phyloP scores from a whole-genome alignment of 1,139 yeast species.

The Diutina pseudorugosa region DNA sequence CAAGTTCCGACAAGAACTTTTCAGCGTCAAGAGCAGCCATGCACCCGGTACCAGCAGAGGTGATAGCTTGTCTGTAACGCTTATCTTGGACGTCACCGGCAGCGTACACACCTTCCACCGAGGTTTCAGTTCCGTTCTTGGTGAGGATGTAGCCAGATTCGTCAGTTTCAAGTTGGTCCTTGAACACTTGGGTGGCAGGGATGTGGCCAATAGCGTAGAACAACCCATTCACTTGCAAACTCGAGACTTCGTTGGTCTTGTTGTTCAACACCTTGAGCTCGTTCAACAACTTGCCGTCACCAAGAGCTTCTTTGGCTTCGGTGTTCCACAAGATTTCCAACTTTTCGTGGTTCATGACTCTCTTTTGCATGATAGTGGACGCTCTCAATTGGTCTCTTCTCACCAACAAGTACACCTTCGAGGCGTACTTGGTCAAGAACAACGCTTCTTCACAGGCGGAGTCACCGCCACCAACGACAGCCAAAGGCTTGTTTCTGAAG shows the following conservation, averaged over 20 bases:
- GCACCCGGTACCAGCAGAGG: conserved; percentile 98
- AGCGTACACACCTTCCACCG: conserved; percentile 89
- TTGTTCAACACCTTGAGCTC: conserved; percentile 54
- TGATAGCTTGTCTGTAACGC: conserved; percentile 95
- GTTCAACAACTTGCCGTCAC: conserved; percentile 72
- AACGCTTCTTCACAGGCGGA: conserved; percentile 98
- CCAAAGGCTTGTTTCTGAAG: conserved; percentile 93
- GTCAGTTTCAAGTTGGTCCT: conserved; percentile 71
- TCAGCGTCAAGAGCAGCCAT: conserved; percentile 85
- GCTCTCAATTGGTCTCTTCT: conserved; percentile 94
- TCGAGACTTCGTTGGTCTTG: conserved; percentile 55
- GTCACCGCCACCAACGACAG: conserved; percentile 97
- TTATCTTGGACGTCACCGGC: conserved; percentile 99
- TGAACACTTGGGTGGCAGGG: conserved; percentile 83
- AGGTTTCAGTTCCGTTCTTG: conserved; percentile 76
- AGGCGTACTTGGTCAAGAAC: conserved; percentile 91
- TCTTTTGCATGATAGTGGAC: conserved; percentile 90
- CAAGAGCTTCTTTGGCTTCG: conserved; percentile 78
- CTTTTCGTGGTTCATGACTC: conserved; percentile 74
- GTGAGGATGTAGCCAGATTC: conserved; percentile 83
- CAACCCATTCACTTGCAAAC: conserved; percentile 76
- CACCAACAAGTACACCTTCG: conserved; percentile 84
- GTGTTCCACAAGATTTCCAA: conserved; percentile 85
- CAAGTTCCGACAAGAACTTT: conserved; percentile 4
- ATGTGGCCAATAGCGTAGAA: conserved; percentile 97